A percentile compares a stretch with the other conserved stretches of the same genome.
Evolutionary conservation across 176 grass and related monocot genomes (phyloP).

Genomic region (Elymus sibiricus): DNA sequence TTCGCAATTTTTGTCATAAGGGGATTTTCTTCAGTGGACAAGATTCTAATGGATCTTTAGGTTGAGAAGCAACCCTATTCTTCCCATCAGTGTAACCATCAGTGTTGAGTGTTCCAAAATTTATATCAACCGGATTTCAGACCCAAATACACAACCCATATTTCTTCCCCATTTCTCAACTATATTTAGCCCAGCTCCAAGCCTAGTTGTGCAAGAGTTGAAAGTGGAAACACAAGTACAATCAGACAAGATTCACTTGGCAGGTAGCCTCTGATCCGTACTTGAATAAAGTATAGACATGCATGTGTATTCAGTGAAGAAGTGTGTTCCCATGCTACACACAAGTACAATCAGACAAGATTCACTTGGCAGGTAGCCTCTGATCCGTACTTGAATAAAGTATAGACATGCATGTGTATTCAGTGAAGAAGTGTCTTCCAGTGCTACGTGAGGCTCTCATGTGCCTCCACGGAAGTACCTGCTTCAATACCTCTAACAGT

Average conservation of each 20-base stretch:
- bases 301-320: neutral
- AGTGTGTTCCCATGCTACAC: neutral
- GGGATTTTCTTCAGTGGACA: conserved; percentile 1
- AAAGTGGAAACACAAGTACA: neutral
- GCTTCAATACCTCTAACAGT: neutral
- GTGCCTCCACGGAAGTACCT: neutral
- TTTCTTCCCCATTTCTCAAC: neutral
- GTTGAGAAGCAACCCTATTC: neutral
- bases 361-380: neutral
- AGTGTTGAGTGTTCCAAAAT: neutral
- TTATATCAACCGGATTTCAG: conserved; percentile 9
- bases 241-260: neutral
- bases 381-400: neutral
- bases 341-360: neutral
- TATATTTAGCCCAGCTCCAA: neutral
- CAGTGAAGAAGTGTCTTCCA: neutral
- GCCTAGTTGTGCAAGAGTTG: neutral
- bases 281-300: neutral
- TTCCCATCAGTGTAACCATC: neutral
- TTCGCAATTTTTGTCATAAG: neutral
- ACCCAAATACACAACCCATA: neutral
- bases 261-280: neutral
- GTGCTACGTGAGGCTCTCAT: neutral
- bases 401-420: conserved; percentile 3
- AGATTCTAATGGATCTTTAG: neutral